Evolutionary conservation across 1,139 yeast genomes (phyloP), one percentile per base, ranked within the genome.

Genomic region (Debaryomyces singareniensis): DNA sequence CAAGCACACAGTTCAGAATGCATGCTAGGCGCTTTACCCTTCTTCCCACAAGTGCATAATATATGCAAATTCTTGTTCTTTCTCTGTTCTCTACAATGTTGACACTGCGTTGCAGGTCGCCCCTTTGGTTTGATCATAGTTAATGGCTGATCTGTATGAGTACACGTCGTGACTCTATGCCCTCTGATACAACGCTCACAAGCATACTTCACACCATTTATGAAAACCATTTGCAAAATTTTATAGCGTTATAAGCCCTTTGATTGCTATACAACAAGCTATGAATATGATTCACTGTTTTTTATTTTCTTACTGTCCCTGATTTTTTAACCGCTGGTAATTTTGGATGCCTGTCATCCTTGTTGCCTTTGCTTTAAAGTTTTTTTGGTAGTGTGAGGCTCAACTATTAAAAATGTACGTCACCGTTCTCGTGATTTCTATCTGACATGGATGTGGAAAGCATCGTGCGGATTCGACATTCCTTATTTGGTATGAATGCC

Each of bases 141-240:
- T 41, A 91, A 61, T 3, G 94, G 95, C 49, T 83, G 86, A 44
- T 91, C 95, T 1, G 91, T 78, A 53, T 91, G 98, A 31, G 81
- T 78, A 56, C 98, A 91, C 4, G 95, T 78, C 2, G 96, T 83
- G 24, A 89, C 97, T 34, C 97, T 67, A 51, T 91, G 97, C 30
- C 98, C 98, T 40, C 98, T 71, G 33, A 91, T 87, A 57, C 98
- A 91, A 42, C 96, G 67, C 55, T 84, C 96, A 54, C 98, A 89
- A 35, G 98, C 97, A 58, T 87, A 89, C 53, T 91, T 89, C 42
- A 84, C 80, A 24, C 96, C 96, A 50, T 87, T 85, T 33, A 89
- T 77, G 35, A 83, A 67, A 33, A 89, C 96, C 96, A 87, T 87
- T 32, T 16, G 23, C 20, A 28, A 25, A 18, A 18, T 18, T 11